Conservation (phyloP, 2,329 filamentous ascomycete genomes). For the Plectosphaerella plurivora region DNA sequence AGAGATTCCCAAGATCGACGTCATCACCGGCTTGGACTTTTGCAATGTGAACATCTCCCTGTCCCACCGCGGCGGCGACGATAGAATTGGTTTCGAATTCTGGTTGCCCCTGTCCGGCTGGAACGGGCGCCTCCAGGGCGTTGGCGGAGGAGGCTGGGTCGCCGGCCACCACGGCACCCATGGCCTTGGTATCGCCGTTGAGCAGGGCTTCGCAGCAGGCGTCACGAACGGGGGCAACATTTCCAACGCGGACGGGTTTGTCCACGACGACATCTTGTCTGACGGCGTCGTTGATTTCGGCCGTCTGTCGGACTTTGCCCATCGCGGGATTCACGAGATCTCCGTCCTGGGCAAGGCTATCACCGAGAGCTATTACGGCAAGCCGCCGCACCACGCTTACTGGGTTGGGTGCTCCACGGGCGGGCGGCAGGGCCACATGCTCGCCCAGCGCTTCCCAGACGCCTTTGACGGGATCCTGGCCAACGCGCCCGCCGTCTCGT, state of each 20-base stretch:
- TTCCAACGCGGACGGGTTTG: slow-evolving; percentile 13
- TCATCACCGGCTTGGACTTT: slow-evolving; percentile 3
- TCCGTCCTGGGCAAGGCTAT: slow-evolving; percentile 44
- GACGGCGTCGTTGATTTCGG: slow-evolving; percentile 19
- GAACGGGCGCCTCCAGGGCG: slow-evolving; percentile 13
- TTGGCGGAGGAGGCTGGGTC: slow-evolving; percentile 13
- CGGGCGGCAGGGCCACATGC: slow-evolving; percentile 50
- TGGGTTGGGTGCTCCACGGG: slow-evolving; percentile 51
- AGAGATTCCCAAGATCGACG: background rate
- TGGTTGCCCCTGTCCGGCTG: slow-evolving; percentile 17
- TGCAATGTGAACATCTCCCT: slow-evolving; percentile 14
- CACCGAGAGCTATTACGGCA: slow-evolving; percentile 41
- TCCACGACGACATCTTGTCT: slow-evolving; percentile 19
- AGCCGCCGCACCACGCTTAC: slow-evolving; percentile 37
- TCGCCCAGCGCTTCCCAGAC: slow-evolving; percentile 45
- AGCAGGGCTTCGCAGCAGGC: slow-evolving; percentile 20
- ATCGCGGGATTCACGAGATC: slow-evolving; percentile 36
- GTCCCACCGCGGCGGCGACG: slow-evolving; percentile 8
- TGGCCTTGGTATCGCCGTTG: slow-evolving; percentile 23
- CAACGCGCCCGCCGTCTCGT: slow-evolving; percentile 33
- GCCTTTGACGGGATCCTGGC: slow-evolving; percentile 52
- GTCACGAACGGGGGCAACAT: slow-evolving; percentile 18
- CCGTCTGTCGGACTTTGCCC: slow-evolving; percentile 25
- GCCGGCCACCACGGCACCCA: slow-evolving; percentile 3
- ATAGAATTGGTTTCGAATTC: slow-evolving; percentile 10